A percentile compares a stretch with the other conserved stretches of the same genome.
Conservation (phyloP, 2,329 filamentous ascomycete species). For the Xylariaceae sp. region DNA sequence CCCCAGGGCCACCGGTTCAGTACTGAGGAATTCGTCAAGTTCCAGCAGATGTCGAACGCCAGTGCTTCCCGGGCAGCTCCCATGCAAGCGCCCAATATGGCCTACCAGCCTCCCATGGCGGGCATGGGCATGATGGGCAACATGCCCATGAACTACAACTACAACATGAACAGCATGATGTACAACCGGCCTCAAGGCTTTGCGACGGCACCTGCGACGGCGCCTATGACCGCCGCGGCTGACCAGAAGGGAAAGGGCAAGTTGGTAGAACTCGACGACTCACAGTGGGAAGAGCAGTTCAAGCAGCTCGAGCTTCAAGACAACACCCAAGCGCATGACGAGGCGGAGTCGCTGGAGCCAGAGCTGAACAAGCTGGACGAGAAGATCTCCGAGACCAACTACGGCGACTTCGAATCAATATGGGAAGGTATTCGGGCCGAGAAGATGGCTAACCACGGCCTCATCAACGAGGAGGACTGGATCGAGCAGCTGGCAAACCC, state of each 20-base stretch:
- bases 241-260: slow-evolving; percentile 73
- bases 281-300: slow-evolving; percentile 96
- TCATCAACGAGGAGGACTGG: slow-evolving; percentile 56
- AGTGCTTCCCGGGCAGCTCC: slow-evolving; percentile 49
- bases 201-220: background rate
- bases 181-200: slow-evolving; percentile 27
- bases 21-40: slow-evolving; percentile 80
- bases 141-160: slow-evolving; percentile 47
- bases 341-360: slow-evolving; percentile 66
- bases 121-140: slow-evolving; percentile 43
- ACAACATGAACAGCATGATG: slow-evolving; percentile 51
- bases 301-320: slow-evolving; percentile 59
- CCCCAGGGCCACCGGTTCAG: slow-evolving; percentile 60
- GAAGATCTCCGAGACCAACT: slow-evolving; percentile 61
- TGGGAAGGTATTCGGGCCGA: slow-evolving; percentile 79
- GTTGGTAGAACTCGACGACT: slow-evolving; percentile 87
- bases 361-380: slow-evolving; percentile 84
- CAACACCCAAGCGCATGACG: slow-evolving; percentile 51
- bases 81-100: slow-evolving; percentile 54
- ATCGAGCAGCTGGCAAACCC: slow-evolving; percentile 68
- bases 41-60: slow-evolving; percentile 65
- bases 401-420: slow-evolving; percentile 84
- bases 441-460: slow-evolving; percentile 62
- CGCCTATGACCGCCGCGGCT: background rate
- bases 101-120: slow-evolving; percentile 57